Evolutionary conservation across 768 basidiomycete species (phyloP).

Genomic region (Suillus hirtellus): DNA sequence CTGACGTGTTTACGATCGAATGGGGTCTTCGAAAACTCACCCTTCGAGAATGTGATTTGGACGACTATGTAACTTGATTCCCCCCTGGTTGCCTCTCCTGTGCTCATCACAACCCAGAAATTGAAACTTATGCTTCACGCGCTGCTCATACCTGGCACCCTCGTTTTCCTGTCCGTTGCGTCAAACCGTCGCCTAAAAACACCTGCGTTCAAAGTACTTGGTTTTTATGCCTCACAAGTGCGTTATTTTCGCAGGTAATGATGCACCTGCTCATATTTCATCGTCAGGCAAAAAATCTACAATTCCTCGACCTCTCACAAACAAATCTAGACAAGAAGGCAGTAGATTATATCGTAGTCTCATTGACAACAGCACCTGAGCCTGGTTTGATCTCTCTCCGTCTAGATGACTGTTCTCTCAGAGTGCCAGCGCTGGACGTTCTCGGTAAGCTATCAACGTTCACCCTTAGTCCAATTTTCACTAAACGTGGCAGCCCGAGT

Average conservation of each 20-base stretch:
- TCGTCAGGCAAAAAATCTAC: slow-evolving; percentile 63
- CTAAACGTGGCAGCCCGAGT: slow-evolving; percentile 58
- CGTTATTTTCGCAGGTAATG: slow-evolving; percentile 1
- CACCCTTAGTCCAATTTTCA: not conserved
- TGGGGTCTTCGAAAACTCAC: slow-evolving; percentile 87
- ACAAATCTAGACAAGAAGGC: slow-evolving; percentile 83
- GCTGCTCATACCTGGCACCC: slow-evolving; percentile 76
- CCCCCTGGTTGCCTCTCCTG: slow-evolving; percentile 24
- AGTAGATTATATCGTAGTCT: slow-evolving; percentile 77
- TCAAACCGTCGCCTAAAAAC: slow-evolving; percentile 82
- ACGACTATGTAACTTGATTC: slow-evolving; percentile 59
- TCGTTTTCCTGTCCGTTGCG: slow-evolving; percentile 83
- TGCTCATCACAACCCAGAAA: slow-evolving; percentile 43
- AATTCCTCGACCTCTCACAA: slow-evolving; percentile 90
- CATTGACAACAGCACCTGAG: slow-evolving; percentile 45
- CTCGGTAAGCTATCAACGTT: slow-evolving; percentile 58
- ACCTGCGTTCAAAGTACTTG: slow-evolving; percentile 75
- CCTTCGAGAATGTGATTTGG: slow-evolving; percentile 84
- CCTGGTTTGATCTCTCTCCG: slow-evolving; percentile 72
- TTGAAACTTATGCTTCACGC: slow-evolving; percentile 91
- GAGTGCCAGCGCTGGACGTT: slow-evolving; percentile 72
- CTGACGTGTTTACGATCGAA: slow-evolving; percentile 90
- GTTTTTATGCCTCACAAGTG: slow-evolving; percentile 78
- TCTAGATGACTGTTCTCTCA: slow-evolving; percentile 82
- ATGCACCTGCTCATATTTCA: not conserved